Base-by-base conservation (phyloP, 2,329 filamentous ascomycete species). In the Endoconidiophora polonica region DNA sequence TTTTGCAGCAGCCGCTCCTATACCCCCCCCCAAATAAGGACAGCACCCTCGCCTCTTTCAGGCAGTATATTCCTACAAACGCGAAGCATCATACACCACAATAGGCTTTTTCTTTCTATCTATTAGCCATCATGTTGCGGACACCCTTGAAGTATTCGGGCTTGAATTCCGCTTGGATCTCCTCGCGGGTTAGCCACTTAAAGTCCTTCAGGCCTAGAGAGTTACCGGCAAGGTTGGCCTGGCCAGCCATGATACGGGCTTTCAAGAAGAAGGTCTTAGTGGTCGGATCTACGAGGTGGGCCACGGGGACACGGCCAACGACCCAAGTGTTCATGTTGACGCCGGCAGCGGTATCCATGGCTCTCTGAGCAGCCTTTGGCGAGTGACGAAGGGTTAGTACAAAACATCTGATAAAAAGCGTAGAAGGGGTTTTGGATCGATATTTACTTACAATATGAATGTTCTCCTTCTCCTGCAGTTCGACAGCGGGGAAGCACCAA, bases 251-350 rank as follows among this genome's bases (percentile, higher is more conserved):
- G 64, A 98, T 96, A 55, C 91, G 78, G 46, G 79, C 85, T 72
- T 96, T 96, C 71, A 96, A 77, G 73, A 94, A 95, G 66, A 98
- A 98, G 2, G 80, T 81, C 73, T 94, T 95, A 60, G 83, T 76
- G 49, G 85, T 86, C 51, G 72, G 66, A 56, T 63, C 58, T 57
- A 84, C 71, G 60, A 83, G 68, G 66, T 95, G 83, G 23, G 88
- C 90, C 52, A 95, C 76, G 9, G 91, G 91, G 52, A 83, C 83
- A 59, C 87, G 87, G 54, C 87, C 90, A 47, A 98, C 84, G 58
- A 96, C 77, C 88, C 91, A 98, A 50, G 87, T 95, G 70, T 96
- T 96, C 88, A 98, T 96, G 72, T 98, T 93, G 54, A 84, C 68
- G 52, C 91, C 91, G 7, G 82, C 87, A 3, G 86, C 72, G 59